Percentiles rank a stretch among this genome's conserved stretches.
phyloP scores from a whole-genome alignment of 805 yeast species.

The Cyberlindnera subsufficiens region DNA sequence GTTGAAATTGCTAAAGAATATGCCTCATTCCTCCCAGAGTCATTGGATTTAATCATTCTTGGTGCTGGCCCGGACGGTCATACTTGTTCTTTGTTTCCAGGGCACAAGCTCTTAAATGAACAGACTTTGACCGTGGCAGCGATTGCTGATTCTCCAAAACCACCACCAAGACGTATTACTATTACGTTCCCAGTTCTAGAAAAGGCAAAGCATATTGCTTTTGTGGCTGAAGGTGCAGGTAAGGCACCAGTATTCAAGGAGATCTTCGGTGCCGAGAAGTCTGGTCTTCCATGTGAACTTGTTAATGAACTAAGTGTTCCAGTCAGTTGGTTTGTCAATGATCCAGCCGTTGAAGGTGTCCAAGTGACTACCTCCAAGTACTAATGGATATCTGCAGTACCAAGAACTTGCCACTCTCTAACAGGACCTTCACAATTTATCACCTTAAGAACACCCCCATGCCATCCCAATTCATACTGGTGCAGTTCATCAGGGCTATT shows the following conservation, averaged over 20 bases:
- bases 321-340: slow-evolving; percentile 80
- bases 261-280: slow-evolving; percentile 50
- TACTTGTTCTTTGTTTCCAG: slow-evolving; percentile 90
- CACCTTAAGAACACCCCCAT: slow-evolving; percentile 52
- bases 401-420: slow-evolving; percentile 61
- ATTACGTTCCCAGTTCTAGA: slow-evolving; percentile 74
- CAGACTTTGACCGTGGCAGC: slow-evolving; percentile 46
- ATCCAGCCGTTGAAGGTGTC: slow-evolving; percentile 68
- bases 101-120: slow-evolving; percentile 62
- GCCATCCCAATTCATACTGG: slow-evolving; percentile 46
- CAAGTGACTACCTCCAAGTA: slow-evolving; percentile 22
- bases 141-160: slow-evolving; percentile 84
- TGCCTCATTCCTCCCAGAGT: slow-evolving; percentile 47
- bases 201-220: slow-evolving; percentile 45
- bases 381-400: slow-evolving; percentile 32
- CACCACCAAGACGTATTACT: slow-evolving; percentile 89
- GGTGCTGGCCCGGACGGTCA: slow-evolving; percentile 98
- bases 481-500: slow-evolving; percentile 18
- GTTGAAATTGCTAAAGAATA: slow-evolving; percentile 57
- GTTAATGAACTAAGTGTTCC: slow-evolving; percentile 57
- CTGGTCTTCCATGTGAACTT: slow-evolving; percentile 62
- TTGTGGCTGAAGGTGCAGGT: slow-evolving; percentile 86
- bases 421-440: slow-evolving; percentile 71
- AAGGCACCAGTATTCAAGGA: slow-evolving; percentile 69
- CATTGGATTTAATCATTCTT: slow-evolving; percentile 60